Evolutionary conservation across 2,329 filamentous ascomycete genomes (phyloP).

Genomic region (Colletotrichum sp.): DNA sequence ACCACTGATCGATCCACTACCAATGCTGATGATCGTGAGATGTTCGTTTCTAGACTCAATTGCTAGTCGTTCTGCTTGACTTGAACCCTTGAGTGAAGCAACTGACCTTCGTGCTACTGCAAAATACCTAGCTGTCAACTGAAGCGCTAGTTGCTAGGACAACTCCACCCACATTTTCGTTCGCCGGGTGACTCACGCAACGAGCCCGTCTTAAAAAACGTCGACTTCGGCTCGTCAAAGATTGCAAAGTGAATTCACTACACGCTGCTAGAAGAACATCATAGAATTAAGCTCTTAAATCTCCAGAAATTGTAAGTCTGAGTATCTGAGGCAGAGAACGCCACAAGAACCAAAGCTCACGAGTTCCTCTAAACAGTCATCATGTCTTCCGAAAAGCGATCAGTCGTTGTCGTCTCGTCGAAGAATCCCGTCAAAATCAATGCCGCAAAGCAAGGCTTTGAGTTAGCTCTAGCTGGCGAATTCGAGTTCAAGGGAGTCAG

Average conservation of each 20-base stretch:
- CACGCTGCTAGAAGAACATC: neutral
- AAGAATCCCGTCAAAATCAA: slow-evolving; percentile 44
- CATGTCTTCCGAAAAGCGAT: neutral
- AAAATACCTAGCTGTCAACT: neutral
- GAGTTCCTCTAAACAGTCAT: neutral
- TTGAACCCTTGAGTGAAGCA: neutral
- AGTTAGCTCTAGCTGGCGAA: neutral
- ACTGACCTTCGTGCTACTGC: neutral
- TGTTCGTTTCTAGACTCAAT: neutral
- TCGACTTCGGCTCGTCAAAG: neutral
- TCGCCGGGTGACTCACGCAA: neutral
- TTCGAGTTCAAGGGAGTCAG: slow-evolving; percentile 31
- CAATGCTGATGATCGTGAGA: neutral
- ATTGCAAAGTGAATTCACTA: neutral
- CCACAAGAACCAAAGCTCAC: neutral
- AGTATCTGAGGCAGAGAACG: neutral
- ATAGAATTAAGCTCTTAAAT: neutral
- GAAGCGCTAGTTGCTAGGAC: neutral
- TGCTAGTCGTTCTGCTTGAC: neutral
- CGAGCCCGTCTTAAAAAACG: neutral
- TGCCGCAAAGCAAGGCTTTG: slow-evolving; percentile 40
- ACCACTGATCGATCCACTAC: neutral
- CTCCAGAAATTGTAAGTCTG: neutral
- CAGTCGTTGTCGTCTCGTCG: slow-evolving; percentile 38
- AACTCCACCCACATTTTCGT: neutral